Evolutionary conservation across 2,329 filamentous ascomycete genomes (phyloP).

Genomic region (Acephala macrosclerotiorum): DNA sequence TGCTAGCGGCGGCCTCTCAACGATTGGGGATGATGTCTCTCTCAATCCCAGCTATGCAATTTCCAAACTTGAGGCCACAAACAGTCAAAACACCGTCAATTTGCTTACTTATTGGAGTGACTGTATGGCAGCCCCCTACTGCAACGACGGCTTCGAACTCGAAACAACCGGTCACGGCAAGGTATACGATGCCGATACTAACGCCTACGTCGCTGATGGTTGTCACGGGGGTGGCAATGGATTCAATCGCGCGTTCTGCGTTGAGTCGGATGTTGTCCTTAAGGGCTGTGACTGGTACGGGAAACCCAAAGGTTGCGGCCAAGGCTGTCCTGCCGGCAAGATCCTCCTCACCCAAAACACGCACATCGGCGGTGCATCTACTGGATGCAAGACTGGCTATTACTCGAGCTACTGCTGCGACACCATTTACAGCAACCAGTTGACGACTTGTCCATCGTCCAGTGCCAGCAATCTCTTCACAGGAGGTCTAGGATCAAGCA

Average conservation of each 20-base stretch:
- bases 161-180: background rate
- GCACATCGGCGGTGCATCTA: background rate
- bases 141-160: background rate
- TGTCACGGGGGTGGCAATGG: background rate
- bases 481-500: background rate
- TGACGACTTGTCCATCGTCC: background rate
- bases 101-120: background rate
- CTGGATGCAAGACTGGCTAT: background rate
- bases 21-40: background rate
- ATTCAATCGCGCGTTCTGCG: background rate
- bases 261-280: background rate
- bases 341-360: background rate
- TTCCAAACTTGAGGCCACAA: background rate
- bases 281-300: background rate
- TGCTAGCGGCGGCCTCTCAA: background rate
- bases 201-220: background rate
- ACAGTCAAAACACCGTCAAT: background rate
- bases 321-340: background rate
- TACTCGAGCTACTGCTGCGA: background rate
- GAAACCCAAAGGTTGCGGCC: background rate
- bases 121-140: background rate
- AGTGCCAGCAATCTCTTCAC: background rate
- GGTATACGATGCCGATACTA: background rate
- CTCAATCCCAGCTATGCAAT: background rate
- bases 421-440: background rate